A percentile compares a stretch with the other conserved stretches of the same genome.
These are phyloP conservation scores for Citrus reticulata DNA, from an alignment of 345 rosid genomes.

Conservation along the genomic window DNA sequence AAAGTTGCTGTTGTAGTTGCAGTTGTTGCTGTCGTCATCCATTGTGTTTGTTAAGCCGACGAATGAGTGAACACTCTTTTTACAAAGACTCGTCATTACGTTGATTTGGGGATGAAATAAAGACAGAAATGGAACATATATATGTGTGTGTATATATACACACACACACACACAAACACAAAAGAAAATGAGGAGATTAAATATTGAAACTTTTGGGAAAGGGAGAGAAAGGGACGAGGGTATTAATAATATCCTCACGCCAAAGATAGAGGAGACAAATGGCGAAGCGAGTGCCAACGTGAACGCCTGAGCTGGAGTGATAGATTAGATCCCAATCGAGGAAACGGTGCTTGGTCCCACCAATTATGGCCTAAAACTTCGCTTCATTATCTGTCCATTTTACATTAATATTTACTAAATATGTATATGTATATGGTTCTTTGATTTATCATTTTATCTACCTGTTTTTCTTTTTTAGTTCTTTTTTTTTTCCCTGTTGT, in stretches of 20 bases:
- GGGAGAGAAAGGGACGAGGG: slow-evolving; percentile 19
- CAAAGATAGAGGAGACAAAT: slow-evolving; percentile 26
- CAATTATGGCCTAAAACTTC: slow-evolving; percentile 24
- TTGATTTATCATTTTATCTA: no score
- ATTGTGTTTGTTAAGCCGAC: slow-evolving; percentile 14
- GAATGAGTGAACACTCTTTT: slow-evolving; percentile 47
- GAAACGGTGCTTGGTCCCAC: slow-evolving; percentile 54
- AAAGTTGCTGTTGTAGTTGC: neutral
- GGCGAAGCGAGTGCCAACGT: slow-evolving; percentile 39
- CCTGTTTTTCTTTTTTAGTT: no score
- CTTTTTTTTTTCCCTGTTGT: no score
- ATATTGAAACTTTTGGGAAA: no score
- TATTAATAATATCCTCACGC: slow-evolving; percentile 36
- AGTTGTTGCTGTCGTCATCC: neutral
- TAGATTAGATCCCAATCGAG: slow-evolving; percentile 7
- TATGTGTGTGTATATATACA: neutral
- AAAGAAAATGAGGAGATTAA: no score
- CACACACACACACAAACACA: no score
- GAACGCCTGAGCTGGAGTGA: slow-evolving; percentile 36
- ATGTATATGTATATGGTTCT: no score
- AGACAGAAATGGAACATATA: neutral
- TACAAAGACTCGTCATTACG: slow-evolving; percentile 47
- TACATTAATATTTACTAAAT: neutral
- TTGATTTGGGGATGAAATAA: neutral
- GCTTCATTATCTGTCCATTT: slow-evolving; percentile 8